A percentile compares a stretch with the other conserved stretches of the same genome.
Conservation (phyloP, 1,284 basidiomycete genomes). For the Rhizoctonia solani region DNA sequence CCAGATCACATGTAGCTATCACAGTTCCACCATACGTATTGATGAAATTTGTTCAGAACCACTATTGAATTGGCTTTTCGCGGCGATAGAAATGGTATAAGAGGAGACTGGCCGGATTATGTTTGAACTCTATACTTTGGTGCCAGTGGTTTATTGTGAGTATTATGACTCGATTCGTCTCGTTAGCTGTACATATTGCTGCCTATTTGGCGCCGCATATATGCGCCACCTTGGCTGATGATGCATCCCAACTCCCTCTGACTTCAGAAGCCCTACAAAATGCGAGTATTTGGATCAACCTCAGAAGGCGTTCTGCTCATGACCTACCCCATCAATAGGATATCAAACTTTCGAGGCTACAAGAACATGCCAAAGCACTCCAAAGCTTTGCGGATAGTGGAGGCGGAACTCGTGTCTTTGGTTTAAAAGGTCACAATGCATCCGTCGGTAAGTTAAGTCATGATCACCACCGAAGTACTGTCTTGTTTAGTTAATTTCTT, state of each 20-base stretch:
- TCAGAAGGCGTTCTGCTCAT: not conserved
- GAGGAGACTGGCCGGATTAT: not conserved
- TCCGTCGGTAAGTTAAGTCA: constrained; percentile 11
- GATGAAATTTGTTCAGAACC: not conserved
- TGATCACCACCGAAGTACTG: not conserved
- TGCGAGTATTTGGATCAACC: not conserved
- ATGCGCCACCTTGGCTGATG: not conserved
- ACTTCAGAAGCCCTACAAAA: constrained; percentile 23
- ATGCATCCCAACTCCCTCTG: constrained; percentile 1
- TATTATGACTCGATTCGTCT: constrained; percentile 3
- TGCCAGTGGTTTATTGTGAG: not conserved
- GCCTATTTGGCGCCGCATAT: not conserved
- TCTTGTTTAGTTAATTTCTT: not conserved
- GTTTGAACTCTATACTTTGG: not conserved
- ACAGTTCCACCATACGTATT: not conserved
- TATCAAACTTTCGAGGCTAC: constrained; percentile 2
- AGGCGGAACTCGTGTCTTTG: constrained; percentile 25
- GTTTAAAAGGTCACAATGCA: constrained; percentile 23
- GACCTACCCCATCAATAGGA: constrained; percentile 1
- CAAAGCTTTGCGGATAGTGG: constrained; percentile 24
- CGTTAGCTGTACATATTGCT: constrained; percentile 7
- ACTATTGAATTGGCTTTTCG: not conserved
- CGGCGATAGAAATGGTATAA: not conserved
- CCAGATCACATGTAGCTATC: constrained; percentile 2
- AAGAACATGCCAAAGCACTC: constrained; percentile 12